Conservation (phyloP, 371 early-diverging fungal genomes). For the Lichtheimia ornata region DNA sequence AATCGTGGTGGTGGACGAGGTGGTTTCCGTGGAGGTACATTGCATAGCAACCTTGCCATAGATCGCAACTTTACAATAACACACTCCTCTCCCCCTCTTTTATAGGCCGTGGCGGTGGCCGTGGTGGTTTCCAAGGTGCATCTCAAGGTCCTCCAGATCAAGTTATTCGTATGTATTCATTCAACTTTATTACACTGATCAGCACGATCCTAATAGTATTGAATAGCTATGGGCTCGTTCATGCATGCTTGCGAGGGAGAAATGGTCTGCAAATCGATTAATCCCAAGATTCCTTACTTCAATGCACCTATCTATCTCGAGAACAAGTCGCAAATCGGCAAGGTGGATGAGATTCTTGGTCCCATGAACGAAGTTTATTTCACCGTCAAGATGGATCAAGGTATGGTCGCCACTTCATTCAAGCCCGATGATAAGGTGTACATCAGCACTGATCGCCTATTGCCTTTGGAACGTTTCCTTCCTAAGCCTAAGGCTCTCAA, state of each 20-base stretch:
- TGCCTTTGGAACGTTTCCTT: constrained; percentile 96
- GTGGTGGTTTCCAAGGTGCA: constrained; percentile 61
- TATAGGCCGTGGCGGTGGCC: constrained; percentile 66
- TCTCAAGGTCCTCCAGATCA: constrained; percentile 78
- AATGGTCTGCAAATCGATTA: constrained; percentile 93
- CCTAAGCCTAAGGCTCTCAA: constrained; percentile 87
- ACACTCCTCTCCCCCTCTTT: constrained; percentile 9
- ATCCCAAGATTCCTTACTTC: constrained; percentile 97
- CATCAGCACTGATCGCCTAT: constrained; percentile 90
- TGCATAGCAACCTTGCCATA: background rate
- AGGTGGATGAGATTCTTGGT: constrained; percentile 99
- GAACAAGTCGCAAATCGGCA: constrained; percentile 98
- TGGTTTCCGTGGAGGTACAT: constrained; percentile 43
- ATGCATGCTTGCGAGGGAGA: constrained; percentile 97
- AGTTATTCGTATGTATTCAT: constrained; percentile 64
- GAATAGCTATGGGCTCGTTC: constrained; percentile 85
- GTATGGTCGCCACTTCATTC: constrained; percentile 91
- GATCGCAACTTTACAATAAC: background rate
- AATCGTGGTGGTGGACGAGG: constrained; percentile 49
- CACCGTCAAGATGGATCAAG: constrained; percentile 94
- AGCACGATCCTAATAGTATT: background rate
- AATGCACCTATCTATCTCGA: constrained; percentile 97
- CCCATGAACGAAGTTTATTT: constrained; percentile 97
- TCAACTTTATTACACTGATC: background rate
- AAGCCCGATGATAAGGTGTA: constrained; percentile 88